These are phyloP conservation scores for Candida palmyrensis DNA, from an alignment of 805 yeast species.

Conservation along the genomic window DNA sequence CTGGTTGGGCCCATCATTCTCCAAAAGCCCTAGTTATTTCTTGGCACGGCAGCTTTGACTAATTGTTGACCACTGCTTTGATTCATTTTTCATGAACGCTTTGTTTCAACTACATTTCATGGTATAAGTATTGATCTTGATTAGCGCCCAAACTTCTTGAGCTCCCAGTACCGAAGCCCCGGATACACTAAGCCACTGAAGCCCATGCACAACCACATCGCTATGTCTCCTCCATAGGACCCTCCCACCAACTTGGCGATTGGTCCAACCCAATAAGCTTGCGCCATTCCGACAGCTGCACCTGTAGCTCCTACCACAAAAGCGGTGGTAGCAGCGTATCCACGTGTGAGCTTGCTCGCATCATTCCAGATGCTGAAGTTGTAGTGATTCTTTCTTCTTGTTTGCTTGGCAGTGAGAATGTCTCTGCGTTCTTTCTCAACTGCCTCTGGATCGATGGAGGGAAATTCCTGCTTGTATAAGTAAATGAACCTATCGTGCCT, in stretches of 20 bases:
- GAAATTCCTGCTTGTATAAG: slow-evolving; percentile 28
- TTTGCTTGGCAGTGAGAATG: slow-evolving; percentile 26
- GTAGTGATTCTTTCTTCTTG: slow-evolving; percentile 42
- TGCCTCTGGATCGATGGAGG: slow-evolving; percentile 4
- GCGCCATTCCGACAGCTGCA: slow-evolving; percentile 84
- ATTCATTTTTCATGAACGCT: too few species aligned
- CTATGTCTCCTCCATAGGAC: slow-evolving; percentile 71
- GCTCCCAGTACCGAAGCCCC: slow-evolving; percentile 56
- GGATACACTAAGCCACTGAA: slow-evolving; percentile 66
- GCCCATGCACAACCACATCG: slow-evolving; percentile 74
- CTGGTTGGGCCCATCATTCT: too few species aligned
- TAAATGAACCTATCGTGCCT: slow-evolving; percentile 41
- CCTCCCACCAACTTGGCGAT: slow-evolving; percentile 59
- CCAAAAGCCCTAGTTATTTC: too few species aligned
- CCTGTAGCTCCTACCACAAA: slow-evolving; percentile 73
- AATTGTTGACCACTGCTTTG: too few species aligned
- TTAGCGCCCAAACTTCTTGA: slow-evolving; percentile 38
- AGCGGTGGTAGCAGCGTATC: slow-evolving; percentile 64
- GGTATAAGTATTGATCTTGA: too few species aligned
- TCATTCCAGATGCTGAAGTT: slow-evolving; percentile 77
- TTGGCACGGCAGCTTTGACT: too few species aligned
- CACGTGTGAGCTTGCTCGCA: slow-evolving; percentile 52
- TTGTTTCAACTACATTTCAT: too few species aligned
- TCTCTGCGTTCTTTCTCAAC: neutral
- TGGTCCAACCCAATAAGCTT: slow-evolving; percentile 78